phyloP scores from a whole-genome alignment of 2,329 filamentous ascomycete species.

The Colletotrichum godetiae region DNA sequence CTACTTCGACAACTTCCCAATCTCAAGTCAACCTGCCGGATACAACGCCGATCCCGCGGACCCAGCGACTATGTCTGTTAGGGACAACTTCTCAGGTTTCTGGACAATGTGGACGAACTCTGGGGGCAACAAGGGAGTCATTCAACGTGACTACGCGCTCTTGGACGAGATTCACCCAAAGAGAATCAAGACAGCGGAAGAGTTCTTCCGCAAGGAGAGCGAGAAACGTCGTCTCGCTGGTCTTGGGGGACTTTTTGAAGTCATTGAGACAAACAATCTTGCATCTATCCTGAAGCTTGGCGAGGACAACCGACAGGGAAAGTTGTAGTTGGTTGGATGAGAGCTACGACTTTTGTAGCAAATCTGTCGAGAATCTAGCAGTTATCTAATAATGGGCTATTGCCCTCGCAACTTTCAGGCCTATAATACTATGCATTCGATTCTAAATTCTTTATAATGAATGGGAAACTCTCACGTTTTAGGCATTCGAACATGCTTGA shows the following conservation, averaged over 20 bases:
- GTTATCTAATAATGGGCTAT: too few relatives aligned
- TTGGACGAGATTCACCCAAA: constrained; percentile 63
- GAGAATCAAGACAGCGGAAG: constrained; percentile 58
- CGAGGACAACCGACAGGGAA: constrained; percentile 37
- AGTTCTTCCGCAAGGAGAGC: constrained; percentile 58
- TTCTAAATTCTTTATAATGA: too few relatives aligned
- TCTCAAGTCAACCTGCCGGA: constrained; percentile 42
- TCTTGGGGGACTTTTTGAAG: constrained; percentile 46
- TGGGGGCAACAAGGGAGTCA: constrained; percentile 52
- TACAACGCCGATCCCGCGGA: constrained; percentile 47
- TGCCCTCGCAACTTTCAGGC: too few relatives aligned
- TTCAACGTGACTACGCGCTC: constrained; percentile 58
- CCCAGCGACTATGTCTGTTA: constrained; percentile 47
- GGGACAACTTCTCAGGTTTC: constrained; percentile 62
- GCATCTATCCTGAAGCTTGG: constrained; percentile 40
- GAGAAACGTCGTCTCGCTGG: constrained; percentile 43
- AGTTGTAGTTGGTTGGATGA: not conserved
- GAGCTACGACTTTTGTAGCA: not conserved
- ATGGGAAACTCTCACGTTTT: too few relatives aligned
- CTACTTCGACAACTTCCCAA: constrained; percentile 42
- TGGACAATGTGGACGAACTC: constrained; percentile 59
- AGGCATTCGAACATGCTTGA: too few relatives aligned
- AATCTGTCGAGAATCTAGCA: not conserved
- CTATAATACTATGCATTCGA: too few relatives aligned
- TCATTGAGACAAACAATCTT: constrained; percentile 37